These are phyloP conservation scores for Aureobasidium pullulans DNA, from an alignment of 2,329 filamentous ascomycete genomes.

Conservation along the genomic window DNA sequence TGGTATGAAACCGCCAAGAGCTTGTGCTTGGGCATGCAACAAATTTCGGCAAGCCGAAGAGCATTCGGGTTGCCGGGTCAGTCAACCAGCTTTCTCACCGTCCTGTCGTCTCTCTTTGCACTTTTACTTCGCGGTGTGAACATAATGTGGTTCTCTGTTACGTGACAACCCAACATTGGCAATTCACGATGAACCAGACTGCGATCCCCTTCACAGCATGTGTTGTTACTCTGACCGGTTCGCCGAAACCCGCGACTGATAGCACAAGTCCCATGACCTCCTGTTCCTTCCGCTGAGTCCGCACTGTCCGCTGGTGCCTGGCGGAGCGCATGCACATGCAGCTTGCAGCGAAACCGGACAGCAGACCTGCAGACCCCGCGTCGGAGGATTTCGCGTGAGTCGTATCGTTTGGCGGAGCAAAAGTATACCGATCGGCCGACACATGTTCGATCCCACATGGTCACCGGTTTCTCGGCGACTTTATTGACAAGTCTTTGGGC, in stretches of 20 bases:
- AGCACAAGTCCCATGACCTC: background rate
- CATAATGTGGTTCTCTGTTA: background rate
- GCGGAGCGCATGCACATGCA: background rate
- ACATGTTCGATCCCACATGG: background rate
- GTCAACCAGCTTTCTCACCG: background rate
- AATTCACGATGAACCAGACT: background rate
- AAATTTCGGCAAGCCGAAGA: background rate
- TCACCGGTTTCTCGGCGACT: background rate
- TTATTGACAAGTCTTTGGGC: background rate
- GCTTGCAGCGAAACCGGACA: background rate
- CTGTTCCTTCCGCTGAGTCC: background rate
- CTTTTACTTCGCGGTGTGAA: background rate
- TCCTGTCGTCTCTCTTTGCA: background rate
- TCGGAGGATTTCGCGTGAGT: slow-evolving; percentile 2
- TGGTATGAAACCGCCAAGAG: slow-evolving; percentile 11
- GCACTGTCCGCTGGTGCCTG: background rate
- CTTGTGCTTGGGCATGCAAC: background rate
- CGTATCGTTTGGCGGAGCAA: background rate
- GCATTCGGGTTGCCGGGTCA: background rate
- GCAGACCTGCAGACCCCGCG: background rate
- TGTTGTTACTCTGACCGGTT: background rate
- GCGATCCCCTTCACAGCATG: background rate
- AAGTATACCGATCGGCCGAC: background rate
- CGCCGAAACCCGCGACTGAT: background rate
- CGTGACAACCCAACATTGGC: background rate